Conservation (phyloP, 2,329 filamentous ascomycete species). For the Huntiella bhutanensis region DNA sequence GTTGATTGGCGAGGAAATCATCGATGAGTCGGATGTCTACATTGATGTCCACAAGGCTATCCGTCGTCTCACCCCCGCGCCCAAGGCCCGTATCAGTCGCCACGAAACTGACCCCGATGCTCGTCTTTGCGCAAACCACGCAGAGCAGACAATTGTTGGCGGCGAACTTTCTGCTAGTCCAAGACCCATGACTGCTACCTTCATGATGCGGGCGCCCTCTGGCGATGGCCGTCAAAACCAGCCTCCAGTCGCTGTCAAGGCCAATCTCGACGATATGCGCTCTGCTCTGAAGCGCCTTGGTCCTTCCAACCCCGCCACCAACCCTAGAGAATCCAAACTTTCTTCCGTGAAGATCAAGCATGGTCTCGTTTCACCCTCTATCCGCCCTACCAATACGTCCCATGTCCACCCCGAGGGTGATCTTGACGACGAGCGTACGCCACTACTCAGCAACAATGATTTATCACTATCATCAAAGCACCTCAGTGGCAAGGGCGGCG, state of each 20-base stretch:
- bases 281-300: constrained; percentile 46
- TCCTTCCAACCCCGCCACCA: constrained; percentile 46
- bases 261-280: constrained; percentile 42
- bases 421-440: constrained; percentile 17
- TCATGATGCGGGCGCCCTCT: constrained; percentile 38
- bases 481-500: constrained; percentile 14
- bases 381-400: background rate
- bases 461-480: background rate
- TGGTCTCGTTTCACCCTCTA: constrained; percentile 16
- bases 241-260: constrained; percentile 34
- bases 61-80: constrained; percentile 67
- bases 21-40: constrained; percentile 96
- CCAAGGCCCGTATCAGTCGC: constrained; percentile 43
- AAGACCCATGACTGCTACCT: constrained; percentile 31
- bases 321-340: constrained; percentile 41
- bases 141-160: background rate
- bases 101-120: constrained; percentile 15
- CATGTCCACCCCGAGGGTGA: constrained; percentile 1
- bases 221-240: constrained; percentile 31
- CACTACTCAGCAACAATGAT: constrained; percentile 13
- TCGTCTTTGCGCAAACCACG: background rate
- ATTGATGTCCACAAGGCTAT: constrained; percentile 98
- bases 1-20: constrained; percentile 97
- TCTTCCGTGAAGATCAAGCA: constrained; percentile 50
- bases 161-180: constrained; percentile 5